Percentiles rank a stretch among this genome's conserved stretches.
Conservation (phyloP, 163 green algal species). For the Chlamydomonas reinhardtii region DNA sequence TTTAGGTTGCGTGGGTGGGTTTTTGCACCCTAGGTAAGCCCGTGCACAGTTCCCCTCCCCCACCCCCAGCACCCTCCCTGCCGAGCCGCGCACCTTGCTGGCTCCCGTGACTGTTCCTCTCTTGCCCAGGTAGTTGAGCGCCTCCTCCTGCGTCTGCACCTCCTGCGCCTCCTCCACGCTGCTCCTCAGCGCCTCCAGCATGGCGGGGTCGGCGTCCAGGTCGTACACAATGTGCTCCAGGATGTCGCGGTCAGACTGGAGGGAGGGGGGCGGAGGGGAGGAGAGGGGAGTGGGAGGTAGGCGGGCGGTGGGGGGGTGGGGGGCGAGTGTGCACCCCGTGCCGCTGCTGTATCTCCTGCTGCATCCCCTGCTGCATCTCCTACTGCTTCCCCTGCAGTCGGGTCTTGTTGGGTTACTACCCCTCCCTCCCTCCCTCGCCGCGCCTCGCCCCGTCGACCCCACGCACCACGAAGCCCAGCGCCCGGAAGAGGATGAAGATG, state of each 20-base stretch:
- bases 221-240: conserved; percentile 99
- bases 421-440: no score
- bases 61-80: neutral
- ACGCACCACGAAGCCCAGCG: conserved; percentile 90
- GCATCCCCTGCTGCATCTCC: no score
- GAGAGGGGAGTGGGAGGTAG: neutral
- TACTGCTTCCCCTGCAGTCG: no score
- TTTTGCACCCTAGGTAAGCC: no score
- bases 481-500: conserved; percentile 97
- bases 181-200: conserved; percentile 95
- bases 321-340: no score
- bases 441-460: no score
- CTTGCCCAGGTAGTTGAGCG: conserved; percentile 99
- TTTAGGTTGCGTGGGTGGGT: no score
- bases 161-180: conserved; percentile 97
- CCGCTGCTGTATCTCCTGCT: no score
- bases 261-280: neutral
- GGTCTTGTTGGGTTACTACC: no score
- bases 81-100: conserved; percentile 41
- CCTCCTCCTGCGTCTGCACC: conserved; percentile 84
- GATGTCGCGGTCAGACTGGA: conserved; percentile 93
- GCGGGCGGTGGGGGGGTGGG: no score
- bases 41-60: neutral
- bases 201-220: conserved; percentile 89
- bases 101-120: conserved; percentile 64